Percentiles rank a stretch among this genome's conserved stretches.
Conservation (phyloP, 2,329 filamentous ascomycete species). For the Apiospora sp. region DNA sequence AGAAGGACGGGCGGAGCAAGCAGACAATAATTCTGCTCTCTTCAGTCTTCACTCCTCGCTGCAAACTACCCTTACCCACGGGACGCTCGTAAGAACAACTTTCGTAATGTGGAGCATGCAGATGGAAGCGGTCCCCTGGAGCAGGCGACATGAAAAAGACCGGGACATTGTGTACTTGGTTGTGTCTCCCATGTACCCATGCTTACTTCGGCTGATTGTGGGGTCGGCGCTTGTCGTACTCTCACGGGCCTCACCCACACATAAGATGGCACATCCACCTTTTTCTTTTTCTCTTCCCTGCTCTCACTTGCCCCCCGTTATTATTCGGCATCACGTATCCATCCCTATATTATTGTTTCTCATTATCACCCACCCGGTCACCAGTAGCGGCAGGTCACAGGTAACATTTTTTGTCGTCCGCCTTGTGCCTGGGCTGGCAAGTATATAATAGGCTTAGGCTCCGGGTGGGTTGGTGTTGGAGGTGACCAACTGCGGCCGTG, state of each 20-base stretch:
- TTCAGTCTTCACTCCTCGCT: conserved; percentile 21
- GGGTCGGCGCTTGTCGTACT: conserved; percentile 22
- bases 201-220: conserved; percentile 23
- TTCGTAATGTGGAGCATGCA: conserved; percentile 28
- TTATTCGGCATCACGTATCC: not conserved
- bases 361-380: not conserved
- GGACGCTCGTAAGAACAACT: conserved; percentile 24
- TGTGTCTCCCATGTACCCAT: conserved; percentile 22
- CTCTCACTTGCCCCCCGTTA: not conserved
- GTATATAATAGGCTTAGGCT: not conserved
- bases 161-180: conserved; percentile 17
- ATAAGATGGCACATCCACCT: conserved; percentile 28
- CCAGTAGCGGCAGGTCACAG: not conserved
- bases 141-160: conserved; percentile 21
- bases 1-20: conserved; percentile 24
- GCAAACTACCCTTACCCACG: conserved; percentile 24
- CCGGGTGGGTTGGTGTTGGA: no score
- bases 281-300: conserved; percentile 13
- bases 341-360: conserved; percentile 13
- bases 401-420: not conserved
- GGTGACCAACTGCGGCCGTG: not conserved
- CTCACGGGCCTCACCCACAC: conserved; percentile 21
- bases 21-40: conserved; percentile 23
- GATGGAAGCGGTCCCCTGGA: conserved; percentile 25
- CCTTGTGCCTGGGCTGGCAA: not conserved